phyloP scores from a whole-genome alignment of 176 grass and related monocot species.

The Guadua angustifolia region DNA sequence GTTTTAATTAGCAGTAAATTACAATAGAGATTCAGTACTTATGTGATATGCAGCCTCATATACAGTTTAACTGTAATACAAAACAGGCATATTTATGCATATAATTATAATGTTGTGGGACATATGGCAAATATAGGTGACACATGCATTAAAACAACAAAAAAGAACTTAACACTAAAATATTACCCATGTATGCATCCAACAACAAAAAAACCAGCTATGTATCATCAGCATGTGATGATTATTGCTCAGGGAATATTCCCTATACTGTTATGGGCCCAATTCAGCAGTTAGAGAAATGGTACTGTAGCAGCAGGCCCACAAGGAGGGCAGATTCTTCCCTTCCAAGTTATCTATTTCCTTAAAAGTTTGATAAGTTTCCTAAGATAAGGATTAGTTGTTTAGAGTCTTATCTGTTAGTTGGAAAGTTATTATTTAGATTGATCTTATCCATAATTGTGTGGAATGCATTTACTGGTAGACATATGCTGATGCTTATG shows the following conservation, averaged over 20 bases:
- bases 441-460: no score
- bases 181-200: no score
- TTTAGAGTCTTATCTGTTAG: no score
- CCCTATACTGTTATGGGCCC: no score
- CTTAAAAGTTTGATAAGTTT: no score
- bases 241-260: neutral
- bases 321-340: no score
- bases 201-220: neutral
- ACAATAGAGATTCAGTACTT: neutral
- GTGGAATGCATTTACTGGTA: no score
- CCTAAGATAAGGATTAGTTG: no score
- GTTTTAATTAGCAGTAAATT: neutral
- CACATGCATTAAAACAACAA: neutral
- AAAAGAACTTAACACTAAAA: neutral
- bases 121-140: neutral
- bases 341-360: no score
- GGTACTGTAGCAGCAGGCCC: no score
- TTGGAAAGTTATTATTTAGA: no score
- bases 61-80: neutral
- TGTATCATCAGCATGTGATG: neutral
- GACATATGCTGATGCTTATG: neutral
- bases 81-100: constrained; percentile 19
- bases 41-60: neutral
- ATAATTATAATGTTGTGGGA: neutral
- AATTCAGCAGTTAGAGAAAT: no score